Evolutionary conservation across 495 filamentous ascomycete species (phyloP), one percentile per base, ranked within the genome.

Genomic region (Neurospora sp.): DNA sequence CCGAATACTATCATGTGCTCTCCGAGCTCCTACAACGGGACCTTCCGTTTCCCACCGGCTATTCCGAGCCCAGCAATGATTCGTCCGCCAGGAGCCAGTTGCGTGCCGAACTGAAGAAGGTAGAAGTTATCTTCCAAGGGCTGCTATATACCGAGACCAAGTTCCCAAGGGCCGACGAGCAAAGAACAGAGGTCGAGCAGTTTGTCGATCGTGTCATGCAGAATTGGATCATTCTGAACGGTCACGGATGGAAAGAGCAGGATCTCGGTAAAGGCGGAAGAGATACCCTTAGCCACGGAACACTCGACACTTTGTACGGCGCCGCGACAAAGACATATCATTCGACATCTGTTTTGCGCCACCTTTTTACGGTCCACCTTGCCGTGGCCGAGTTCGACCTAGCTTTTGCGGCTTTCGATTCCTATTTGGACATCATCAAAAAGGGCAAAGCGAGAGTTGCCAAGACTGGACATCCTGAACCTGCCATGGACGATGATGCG

Each of bases 261-360:
- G 93, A 96, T 75, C 84, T 96, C 37, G 93, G 91, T 16, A 88
- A 90, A 78, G 93, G 91, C 5, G 94, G 93, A 10, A 91, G 92
- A 78, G 88, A 89, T 76, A 85, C 84, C 37, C 84, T 94, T 22
- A 88, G 92, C 73, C 87, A 88, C 70, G 88, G 88, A 70, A 90
- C 94, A 41, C 86, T 97, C 35, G 93, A 96, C 81, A 91, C 93
- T 38, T 83, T 98, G 10, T 97, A 97, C 76, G 89, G 91, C 22
- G 94, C 94, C 38, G 92, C 96, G 10, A 92, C 91, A 3, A 96
- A 94, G 81, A 96, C 94, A 0, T 99, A 94, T 76, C 96, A 98
- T 78, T 98, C 96, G 3, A 95, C 94, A 6, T 81, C 91, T 31
- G 90, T 98, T 70, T 82, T 99, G 39, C 86, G 95, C 70, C 90